A percentile compares a stretch with the other conserved stretches of the same genome.
These are phyloP conservation scores for Coffea eugenioides DNA, from an alignment of 257 asterid species.

Conservation along the genomic window DNA sequence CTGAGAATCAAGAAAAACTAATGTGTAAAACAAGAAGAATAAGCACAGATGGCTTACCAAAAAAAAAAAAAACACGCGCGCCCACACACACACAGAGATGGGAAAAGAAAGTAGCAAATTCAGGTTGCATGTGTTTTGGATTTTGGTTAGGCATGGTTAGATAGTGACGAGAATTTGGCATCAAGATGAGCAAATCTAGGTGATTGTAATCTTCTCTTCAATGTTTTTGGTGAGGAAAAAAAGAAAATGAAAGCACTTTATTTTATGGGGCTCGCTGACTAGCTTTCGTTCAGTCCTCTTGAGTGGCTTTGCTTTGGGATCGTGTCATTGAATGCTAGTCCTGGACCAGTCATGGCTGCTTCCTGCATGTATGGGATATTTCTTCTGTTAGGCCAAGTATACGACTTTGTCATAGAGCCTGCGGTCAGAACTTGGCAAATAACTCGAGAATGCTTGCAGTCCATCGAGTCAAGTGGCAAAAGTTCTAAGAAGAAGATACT, in stretches of 20 bases:
- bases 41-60: no score
- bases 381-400: not conserved
- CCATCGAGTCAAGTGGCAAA: not conserved
- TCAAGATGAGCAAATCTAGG: no score
- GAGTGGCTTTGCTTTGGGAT: no score
- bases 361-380: not conserved
- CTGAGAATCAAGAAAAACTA: not conserved
- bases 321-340: not conserved
- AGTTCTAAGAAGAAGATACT: not conserved
- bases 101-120: no score
- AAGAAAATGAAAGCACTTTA: no score
- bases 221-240: not conserved
- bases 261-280: no score
- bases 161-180: not conserved
- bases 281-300: no score
- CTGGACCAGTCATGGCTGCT: not conserved
- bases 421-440: not conserved
- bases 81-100: no score
- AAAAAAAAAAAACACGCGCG: no score
- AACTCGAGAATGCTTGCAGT: not conserved
- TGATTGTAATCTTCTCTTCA: not conserved
- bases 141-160: not conserved
- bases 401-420: not conserved
- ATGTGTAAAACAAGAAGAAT: not conserved
- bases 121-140: no score